Evolutionary conservation across 2,329 filamentous ascomycete genomes (phyloP), one percentile per base, ranked within the genome.

Genomic region (Epichloe hybrida): DNA sequence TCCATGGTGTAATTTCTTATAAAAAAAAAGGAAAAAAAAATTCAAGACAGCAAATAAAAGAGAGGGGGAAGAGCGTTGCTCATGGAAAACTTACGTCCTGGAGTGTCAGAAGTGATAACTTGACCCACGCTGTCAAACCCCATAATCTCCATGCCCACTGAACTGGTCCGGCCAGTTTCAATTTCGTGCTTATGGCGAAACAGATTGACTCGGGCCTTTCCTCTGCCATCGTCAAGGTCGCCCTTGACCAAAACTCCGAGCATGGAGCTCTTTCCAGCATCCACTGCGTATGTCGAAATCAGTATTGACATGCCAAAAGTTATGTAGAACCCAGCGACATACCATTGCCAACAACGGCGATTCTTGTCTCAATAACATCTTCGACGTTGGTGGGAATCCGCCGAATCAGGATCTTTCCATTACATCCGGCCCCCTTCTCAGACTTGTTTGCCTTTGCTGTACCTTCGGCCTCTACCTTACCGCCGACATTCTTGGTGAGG

Each of bases 171-270:
- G 1, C 93, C 93, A 45, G 87, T 93, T 68, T 98, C 93, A 40
- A 97, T 86, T 69, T 98, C 93, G 62, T 98, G 93, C 69, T 98
- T 97, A 68, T 98, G 93, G 15, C 93, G 81, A 70, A 98, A 98
- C 12, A 98, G 80, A 57, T 95, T 97, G 48, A 98, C 87, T 55
- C 93, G 84, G 44, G 93, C 91, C 66, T 87, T 91, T 12, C 93
- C 93, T 62, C 93, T 80, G 15, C 93, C 93, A 68, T 98, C 93
- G 61, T 98, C 93, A 2, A 98, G 80, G 48, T 87, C 87, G 5
- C 93, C 93, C 68, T 97, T 97, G 6, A 97, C 93, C 5, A 98
- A 74, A 1, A 98, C 93, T 42, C 93, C 93, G 2, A 98, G 73
- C 79, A 97, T 85, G 31, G 93, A 97, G 64, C 88, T 95, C 70